phyloP scores from a whole-genome alignment of 805 yeast species.

The Naumovozyma castellii region DNA sequence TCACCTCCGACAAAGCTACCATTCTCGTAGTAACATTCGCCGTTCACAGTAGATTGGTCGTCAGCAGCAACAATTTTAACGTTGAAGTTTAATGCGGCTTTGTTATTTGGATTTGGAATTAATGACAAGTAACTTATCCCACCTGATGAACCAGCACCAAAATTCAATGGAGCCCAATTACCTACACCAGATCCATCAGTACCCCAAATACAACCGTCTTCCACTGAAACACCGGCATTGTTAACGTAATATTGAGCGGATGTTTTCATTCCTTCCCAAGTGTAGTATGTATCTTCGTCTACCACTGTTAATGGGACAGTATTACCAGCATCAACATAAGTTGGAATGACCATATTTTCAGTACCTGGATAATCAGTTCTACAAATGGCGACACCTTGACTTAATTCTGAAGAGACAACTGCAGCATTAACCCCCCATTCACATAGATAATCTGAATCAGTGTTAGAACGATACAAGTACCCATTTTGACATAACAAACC shows the following conservation, averaged over 20 bases:
- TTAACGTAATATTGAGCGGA: constrained; percentile 97
- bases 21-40: constrained; percentile 71
- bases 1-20: constrained; percentile 52
- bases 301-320: constrained; percentile 69
- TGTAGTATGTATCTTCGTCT: constrained; percentile 66
- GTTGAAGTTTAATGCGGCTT: constrained; percentile 55
- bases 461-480: constrained; percentile 73
- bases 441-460: constrained; percentile 63
- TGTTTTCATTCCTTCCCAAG: constrained; percentile 73
- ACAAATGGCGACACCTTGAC: constrained; percentile 75
- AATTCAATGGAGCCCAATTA: constrained; percentile 96
- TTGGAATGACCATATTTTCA: constrained; percentile 96
- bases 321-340: constrained; percentile 64
- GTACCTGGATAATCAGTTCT: constrained; percentile 99
- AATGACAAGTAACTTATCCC: constrained; percentile 77
- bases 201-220: constrained; percentile 96
- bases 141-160: constrained; percentile 80
- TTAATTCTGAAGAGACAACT: constrained; percentile 54
- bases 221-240: constrained; percentile 85
- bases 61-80: constrained; percentile 71
- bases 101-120: constrained; percentile 93
- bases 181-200: constrained; percentile 70
- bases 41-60: constrained; percentile 52
- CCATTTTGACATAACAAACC: constrained; percentile 85
- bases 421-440: constrained; percentile 80